Evolutionary conservation across 108 stramenopile species (phyloP).

Genomic region (Nitzschia sp.): DNA sequence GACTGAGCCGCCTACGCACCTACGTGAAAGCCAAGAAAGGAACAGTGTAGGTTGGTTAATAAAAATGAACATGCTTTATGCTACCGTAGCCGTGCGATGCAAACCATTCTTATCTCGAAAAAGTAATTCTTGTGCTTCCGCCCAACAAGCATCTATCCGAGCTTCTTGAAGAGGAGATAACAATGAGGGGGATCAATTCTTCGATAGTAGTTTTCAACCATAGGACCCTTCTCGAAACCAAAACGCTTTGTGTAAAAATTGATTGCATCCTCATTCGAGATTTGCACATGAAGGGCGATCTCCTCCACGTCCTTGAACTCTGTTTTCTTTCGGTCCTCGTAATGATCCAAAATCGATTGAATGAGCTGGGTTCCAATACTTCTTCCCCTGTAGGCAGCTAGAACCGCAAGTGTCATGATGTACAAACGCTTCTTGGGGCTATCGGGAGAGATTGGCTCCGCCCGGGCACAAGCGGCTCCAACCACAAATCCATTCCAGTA

Average conservation of each 20-base stretch:
- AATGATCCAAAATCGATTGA: slow-evolving; percentile 73
- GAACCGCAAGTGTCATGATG: slow-evolving; percentile 96
- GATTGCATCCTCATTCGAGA: slow-evolving; percentile 90
- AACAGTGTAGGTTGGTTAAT: no score
- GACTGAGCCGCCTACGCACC: slow-evolving; percentile 56
- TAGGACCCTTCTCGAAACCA: slow-evolving; percentile 87
- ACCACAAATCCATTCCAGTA: slow-evolving; percentile 87
- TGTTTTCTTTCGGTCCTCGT: slow-evolving; percentile 47
- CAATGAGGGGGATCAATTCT: slow-evolving; percentile 96
- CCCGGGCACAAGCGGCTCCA: slow-evolving; percentile 78
- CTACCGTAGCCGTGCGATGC: no score
- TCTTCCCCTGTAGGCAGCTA: slow-evolving; percentile 88
- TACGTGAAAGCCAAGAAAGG: slow-evolving; percentile 50
- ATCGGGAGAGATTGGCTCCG: slow-evolving; percentile 51
- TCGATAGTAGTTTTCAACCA: slow-evolving; percentile 95
- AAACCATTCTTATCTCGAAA: not conserved
- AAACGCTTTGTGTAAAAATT: slow-evolving; percentile 85
- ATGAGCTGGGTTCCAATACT: slow-evolving; percentile 90
- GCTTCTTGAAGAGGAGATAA: slow-evolving; percentile 86
- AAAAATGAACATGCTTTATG: no score
- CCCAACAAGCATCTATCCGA: slow-evolving; percentile 26
- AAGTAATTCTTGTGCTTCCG: not conserved
- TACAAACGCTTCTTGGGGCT: slow-evolving; percentile 62
- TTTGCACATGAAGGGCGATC: slow-evolving; percentile 94
- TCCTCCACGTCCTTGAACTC: slow-evolving; percentile 59